A percentile compares a stretch with the other conserved stretches of the same genome.
phyloP scores from a whole-genome alignment of 2,329 filamentous ascomycete species.

The Colletotrichum camelliae region DNA sequence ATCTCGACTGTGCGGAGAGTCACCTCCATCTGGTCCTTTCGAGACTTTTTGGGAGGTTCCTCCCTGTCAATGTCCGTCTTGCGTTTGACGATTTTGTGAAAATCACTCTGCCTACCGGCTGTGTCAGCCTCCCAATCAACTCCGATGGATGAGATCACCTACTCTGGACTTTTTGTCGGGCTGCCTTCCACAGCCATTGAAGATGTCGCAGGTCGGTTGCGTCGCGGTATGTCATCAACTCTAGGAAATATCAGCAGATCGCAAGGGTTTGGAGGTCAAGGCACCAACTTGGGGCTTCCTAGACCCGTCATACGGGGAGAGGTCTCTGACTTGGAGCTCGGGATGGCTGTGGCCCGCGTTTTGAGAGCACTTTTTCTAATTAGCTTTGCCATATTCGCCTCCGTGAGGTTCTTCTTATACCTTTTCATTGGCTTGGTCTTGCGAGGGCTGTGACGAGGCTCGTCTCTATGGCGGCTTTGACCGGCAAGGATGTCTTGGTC shows the following conservation, averaged over 20 bases:
- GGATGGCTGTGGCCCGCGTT: neutral
- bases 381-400: neutral
- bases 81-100: neutral
- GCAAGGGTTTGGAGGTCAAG: neutral
- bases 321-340: neutral
- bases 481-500: neutral
- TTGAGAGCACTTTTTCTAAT: neutral
- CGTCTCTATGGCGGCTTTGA: neutral
- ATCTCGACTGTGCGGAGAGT: neutral
- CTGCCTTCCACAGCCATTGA: neutral
- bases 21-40: neutral
- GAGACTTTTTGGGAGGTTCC: neutral
- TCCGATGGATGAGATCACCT: neutral
- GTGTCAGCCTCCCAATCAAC: neutral
- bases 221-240: neutral
- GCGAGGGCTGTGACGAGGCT: neutral
- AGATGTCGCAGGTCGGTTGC: neutral
- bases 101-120: neutral
- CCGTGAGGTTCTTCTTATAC: neutral
- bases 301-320: neutral
- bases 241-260: neutral
- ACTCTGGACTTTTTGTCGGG: neutral
- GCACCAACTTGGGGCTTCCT: neutral
- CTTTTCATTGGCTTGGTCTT: neutral
- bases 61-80: neutral